A percentile compares a stretch with the other conserved stretches of the same genome.
These are phyloP conservation scores for Penstemon newberryi DNA, from an alignment of 257 asterid species.

Conservation along the genomic window DNA sequence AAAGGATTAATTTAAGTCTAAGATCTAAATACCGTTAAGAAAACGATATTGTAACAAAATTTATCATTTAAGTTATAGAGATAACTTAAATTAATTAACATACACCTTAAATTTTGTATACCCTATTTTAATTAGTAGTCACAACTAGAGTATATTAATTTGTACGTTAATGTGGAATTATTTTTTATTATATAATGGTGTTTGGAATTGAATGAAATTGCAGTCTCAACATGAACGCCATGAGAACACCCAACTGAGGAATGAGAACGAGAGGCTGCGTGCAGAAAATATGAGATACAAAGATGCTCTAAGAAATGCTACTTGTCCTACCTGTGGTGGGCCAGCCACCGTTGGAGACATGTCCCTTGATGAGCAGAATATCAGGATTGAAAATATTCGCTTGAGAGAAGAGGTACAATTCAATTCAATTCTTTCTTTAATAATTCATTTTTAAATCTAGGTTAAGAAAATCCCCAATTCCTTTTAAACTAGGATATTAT, in stretches of 20 bases:
- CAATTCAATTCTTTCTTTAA: background rate
- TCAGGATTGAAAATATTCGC: slow-evolving; percentile 74
- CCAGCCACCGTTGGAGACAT: slow-evolving; percentile 73
- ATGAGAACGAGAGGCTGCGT: slow-evolving; percentile 69
- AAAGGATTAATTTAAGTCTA: no score
- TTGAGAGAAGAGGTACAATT: slow-evolving; percentile 62
- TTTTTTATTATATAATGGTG: no score
- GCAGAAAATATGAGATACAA: slow-evolving; percentile 64
- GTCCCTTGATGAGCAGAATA: slow-evolving; percentile 74
- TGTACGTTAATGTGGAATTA: no score
- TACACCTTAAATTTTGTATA: no score
- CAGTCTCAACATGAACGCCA: slow-evolving; percentile 73
- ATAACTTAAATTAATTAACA: background rate
- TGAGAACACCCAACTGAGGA: slow-evolving; percentile 60
- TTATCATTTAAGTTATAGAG: no score
- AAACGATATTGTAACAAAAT: no score
- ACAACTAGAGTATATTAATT: no score
- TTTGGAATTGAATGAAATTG: background rate
- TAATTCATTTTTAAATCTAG: background rate
- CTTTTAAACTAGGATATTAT: background rate
- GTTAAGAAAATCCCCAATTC: background rate
- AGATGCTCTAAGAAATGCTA: slow-evolving; percentile 62
- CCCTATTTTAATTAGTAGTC: no score
- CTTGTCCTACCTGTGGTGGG: slow-evolving; percentile 70
- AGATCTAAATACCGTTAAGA: no score